phyloP scores from a whole-genome alignment of 164 flowering plant genomes.

The Vitis vinifera region ASM3070453v1 NC_081821.1:6227001-6227500 shows the following conservation, averaged over 20 bases:
- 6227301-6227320: slow-evolving; percentile 3
- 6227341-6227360: slow-evolving; percentile 5
- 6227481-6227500: background rate
- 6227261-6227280: too few relatives aligned
- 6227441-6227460: slow-evolving; percentile 90
- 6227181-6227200: too few relatives aligned
- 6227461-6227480: background rate
- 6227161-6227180: too few relatives aligned
- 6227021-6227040: background rate
- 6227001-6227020: background rate
- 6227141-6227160: too few relatives aligned
- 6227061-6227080: too few relatives aligned
- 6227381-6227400: slow-evolving; percentile 79
- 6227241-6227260: too few relatives aligned
- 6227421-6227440: slow-evolving; percentile 64
- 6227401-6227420: slow-evolving; percentile 73
- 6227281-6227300: background rate
- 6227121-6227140: too few relatives aligned
- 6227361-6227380: slow-evolving; percentile 1
- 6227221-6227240: too few relatives aligned
- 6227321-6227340: too few relatives aligned
- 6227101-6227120: too few relatives aligned
- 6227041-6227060: background rate
- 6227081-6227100: too few relatives aligned
- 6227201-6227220: too few relatives aligned